These are phyloP conservation scores for Chaetomium sp. DNA, from an alignment of 2,329 filamentous ascomycete species.

Conservation along the genomic window DNA sequence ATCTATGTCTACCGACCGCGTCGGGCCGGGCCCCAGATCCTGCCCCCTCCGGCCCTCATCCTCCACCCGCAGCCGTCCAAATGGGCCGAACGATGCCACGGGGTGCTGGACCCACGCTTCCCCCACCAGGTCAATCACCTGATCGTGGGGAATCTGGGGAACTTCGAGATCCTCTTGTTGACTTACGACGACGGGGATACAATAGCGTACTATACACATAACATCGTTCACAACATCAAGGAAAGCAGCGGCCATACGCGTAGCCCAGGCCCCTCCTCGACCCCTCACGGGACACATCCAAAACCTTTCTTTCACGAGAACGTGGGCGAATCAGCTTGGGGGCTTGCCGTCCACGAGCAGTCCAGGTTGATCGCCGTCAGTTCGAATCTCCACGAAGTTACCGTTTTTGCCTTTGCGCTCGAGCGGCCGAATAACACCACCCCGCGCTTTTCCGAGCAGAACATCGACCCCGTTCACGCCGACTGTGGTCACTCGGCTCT, in stretches of 20 bases:
- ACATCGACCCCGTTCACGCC: constrained; percentile 7
- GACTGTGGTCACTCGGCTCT: constrained; percentile 27
- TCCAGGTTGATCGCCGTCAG: constrained; percentile 86
- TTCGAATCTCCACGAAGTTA: constrained; percentile 66
- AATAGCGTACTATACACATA: constrained; percentile 66
- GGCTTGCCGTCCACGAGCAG: constrained; percentile 75
- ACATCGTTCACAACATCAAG: constrained; percentile 51
- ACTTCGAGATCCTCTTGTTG: constrained; percentile 68
- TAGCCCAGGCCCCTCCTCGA: background rate
- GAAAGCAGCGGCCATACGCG: constrained; percentile 8
- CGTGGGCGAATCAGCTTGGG: constrained; percentile 83
- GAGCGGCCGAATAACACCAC: constrained; percentile 17
- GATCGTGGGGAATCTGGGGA: constrained; percentile 67
- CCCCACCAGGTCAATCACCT: constrained; percentile 71
- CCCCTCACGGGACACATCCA: constrained; percentile 3
- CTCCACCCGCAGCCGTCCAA: constrained; percentile 49
- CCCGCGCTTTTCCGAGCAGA: constrained; percentile 15
- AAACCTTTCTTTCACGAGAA: constrained; percentile 71
- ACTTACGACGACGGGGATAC: constrained; percentile 77
- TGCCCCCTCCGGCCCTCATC: constrained; percentile 55
- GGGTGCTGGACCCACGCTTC: constrained; percentile 53
- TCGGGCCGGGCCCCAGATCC: constrained; percentile 49
- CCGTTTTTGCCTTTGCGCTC: constrained; percentile 55
- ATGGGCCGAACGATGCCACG: constrained; percentile 47
- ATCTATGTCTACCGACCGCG: constrained; percentile 60